Percentiles rank a stretch among this genome's conserved stretches.
These are phyloP conservation scores for Gnetum montanum DNA, from an alignment of 75 land plant genomes.

Conservation along the genomic window DNA sequence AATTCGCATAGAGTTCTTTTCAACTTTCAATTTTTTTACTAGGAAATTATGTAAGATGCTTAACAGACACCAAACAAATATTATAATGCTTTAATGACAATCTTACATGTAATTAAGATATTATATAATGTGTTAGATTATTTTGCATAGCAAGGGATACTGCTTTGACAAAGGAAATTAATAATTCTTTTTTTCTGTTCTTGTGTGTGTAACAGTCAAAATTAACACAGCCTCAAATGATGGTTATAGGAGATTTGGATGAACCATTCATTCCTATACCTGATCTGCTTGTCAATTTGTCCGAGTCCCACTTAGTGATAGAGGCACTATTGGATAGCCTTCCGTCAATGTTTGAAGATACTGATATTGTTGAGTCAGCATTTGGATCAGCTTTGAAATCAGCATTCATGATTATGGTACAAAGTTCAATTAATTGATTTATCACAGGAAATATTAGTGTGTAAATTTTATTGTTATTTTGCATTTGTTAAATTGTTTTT, in stretches of 20 bases:
- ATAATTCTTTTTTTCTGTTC: not conserved
- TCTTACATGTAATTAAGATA: no score
- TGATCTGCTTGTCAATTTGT: slow-evolving; percentile 36
- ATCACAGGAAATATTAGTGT: not conserved
- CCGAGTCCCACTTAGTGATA: slow-evolving; percentile 31
- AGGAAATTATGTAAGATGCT: no score
- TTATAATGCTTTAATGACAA: no score
- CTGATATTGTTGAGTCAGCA: slow-evolving; percentile 27
- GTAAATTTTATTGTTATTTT: not conserved
- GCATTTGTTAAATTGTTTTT: not conserved
- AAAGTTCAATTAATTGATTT: slow-evolving; percentile 5
- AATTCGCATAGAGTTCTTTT: no score
- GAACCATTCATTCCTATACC: slow-evolving; percentile 40
- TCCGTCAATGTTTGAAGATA: slow-evolving; percentile 32
- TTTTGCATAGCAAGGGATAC: not conserved
- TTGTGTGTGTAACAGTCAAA: slow-evolving; percentile 19
- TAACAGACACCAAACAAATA: no score
- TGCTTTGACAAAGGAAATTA: no score
- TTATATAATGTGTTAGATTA: no score
- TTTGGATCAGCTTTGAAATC: slow-evolving; percentile 28
- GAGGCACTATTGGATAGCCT: slow-evolving; percentile 36
- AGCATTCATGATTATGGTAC: slow-evolving; percentile 31
- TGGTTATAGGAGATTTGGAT: slow-evolving; percentile 40
- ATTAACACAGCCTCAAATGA: slow-evolving; percentile 46
- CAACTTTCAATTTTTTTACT: no score